Base-by-base conservation (phyloP, 257 asterid species). In the Solanum arcanum region DNA sequence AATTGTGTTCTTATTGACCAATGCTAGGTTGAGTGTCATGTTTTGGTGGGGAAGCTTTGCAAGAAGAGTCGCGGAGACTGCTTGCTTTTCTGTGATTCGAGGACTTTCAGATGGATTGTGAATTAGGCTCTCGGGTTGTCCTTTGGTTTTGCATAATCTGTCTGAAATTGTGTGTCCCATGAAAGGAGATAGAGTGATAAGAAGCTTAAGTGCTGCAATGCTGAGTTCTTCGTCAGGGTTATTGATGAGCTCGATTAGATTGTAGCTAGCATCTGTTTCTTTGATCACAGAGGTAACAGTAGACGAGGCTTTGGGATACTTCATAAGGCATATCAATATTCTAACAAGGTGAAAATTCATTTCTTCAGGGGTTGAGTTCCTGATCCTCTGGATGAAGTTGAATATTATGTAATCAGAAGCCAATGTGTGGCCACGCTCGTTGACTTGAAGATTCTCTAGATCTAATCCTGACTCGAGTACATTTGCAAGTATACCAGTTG, bases 31-130 rank as follows among this genome's bases (percentile, higher is more conserved):
- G 76, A 94, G 94, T 5, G 94, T 88, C 68, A 94, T 90, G 87
- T 94, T 94, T 33, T 94, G 95, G 89, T 93, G 97, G 44, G 98
- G 98, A 88, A 95, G 97, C 85, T 94, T 94, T 21, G 96, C 93
- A 87, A 95, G 87, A 88, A 95, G 93, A 86, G 86, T 91, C 76
- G 91, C 95, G 7, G 98, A 94, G 88, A 94, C 93, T 0, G 96
- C 94, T 20, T 94, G 94, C 83, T 89, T 93, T 87, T 95, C 98
- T 5, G 95, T 90, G 90, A 94, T 90, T 72, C 91, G 88, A 49
- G 91, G 81, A 86, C 87, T 89, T 88, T 89, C 94, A 4, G 87
- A 75, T 44, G 93, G 93, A 70, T 86, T 83, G 76, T 84, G 89
- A 87, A 95, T 92, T 72, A 95, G 92, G 87, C 91, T 91, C 90